A percentile compares a stretch with the other conserved stretches of the same genome.
These are phyloP conservation scores for Canavalia ensiformis DNA, from an alignment of 306 rosid species.

Conservation along the genomic window DNA sequence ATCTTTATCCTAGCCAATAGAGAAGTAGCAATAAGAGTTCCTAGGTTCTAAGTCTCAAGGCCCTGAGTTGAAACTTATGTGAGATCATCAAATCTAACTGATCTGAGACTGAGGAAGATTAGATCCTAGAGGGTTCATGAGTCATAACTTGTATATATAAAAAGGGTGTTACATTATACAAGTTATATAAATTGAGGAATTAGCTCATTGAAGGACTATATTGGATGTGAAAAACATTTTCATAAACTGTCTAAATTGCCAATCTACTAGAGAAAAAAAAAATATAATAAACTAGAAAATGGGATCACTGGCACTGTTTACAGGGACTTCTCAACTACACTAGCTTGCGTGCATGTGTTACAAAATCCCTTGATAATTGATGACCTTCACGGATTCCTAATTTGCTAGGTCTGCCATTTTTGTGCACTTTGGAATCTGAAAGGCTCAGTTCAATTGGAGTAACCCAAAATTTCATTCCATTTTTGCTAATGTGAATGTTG, in stretches of 20 bases:
- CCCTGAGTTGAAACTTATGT: background rate
- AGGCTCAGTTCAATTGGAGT: too few species aligned
- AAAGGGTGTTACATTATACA: background rate
- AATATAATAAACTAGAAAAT: background rate
- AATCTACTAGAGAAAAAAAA: background rate
- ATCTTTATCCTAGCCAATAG: background rate
- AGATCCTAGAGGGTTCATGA: background rate
- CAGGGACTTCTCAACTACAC: constrained; percentile 1
- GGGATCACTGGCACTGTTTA: background rate
- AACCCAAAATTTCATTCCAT: too few species aligned
- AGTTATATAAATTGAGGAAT: background rate
- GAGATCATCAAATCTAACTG: background rate
- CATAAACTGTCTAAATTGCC: too few species aligned
- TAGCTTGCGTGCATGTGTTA: background rate
- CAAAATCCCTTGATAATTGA: background rate
- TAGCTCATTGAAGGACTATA: background rate
- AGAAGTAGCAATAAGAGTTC: too few species aligned
- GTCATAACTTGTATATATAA: background rate
- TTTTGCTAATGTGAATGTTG: too few species aligned
- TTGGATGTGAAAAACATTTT: background rate
- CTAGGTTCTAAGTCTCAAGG: too few species aligned
- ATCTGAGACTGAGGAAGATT: background rate
- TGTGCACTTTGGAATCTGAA: background rate
- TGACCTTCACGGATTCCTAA: background rate
- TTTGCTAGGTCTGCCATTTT: background rate